Percentiles rank a stretch among this genome's conserved stretches.
These are phyloP conservation scores for Saccharomyces hybrid DNA, from an alignment of 1,139 yeast genomes.

Conservation along the genomic window DNA sequence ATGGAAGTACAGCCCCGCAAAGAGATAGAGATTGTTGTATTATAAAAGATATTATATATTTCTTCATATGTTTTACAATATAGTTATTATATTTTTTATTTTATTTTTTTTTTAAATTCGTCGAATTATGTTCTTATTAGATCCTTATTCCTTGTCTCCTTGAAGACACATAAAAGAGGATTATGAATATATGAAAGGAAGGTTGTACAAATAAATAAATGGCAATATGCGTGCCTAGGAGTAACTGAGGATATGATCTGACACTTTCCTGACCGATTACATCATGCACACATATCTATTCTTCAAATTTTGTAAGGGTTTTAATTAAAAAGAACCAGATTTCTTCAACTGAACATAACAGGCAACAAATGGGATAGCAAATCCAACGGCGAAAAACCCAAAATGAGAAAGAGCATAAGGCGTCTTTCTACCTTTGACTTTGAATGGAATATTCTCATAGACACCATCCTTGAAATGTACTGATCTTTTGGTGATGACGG, in stretches of 20 bases:
- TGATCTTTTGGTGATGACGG: slow-evolving; percentile 17
- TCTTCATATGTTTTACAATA: neutral
- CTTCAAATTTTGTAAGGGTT: neutral
- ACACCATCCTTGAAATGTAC: slow-evolving; percentile 71
- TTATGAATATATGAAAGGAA: neutral
- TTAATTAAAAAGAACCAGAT: slow-evolving; percentile 48
- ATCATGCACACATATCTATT: neutral
- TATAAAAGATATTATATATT: neutral
- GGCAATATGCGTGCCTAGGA: neutral
- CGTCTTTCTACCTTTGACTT: slow-evolving; percentile 83
- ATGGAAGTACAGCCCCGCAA: neutral
- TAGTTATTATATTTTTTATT: neutral
- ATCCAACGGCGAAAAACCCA: slow-evolving; percentile 62
- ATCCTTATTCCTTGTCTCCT: neutral
- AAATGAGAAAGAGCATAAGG: slow-evolving; percentile 80
- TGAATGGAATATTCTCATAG: slow-evolving; percentile 89
- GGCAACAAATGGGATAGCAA: slow-evolving; percentile 61
- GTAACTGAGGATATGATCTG: neutral
- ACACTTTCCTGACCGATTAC: neutral
- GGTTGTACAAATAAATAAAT: neutral
- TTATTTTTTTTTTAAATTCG: slow-evolving; percentile 2
- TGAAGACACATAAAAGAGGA: neutral
- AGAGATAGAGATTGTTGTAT: neutral
- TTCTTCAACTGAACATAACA: slow-evolving; percentile 67
- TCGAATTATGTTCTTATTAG: neutral